A percentile compares a stretch with the other conserved stretches of the same genome.
These are phyloP conservation scores for Cystobasidium tubakii DNA, from an alignment of 768 basidiomycete species.

Conservation along the genomic window DNA sequence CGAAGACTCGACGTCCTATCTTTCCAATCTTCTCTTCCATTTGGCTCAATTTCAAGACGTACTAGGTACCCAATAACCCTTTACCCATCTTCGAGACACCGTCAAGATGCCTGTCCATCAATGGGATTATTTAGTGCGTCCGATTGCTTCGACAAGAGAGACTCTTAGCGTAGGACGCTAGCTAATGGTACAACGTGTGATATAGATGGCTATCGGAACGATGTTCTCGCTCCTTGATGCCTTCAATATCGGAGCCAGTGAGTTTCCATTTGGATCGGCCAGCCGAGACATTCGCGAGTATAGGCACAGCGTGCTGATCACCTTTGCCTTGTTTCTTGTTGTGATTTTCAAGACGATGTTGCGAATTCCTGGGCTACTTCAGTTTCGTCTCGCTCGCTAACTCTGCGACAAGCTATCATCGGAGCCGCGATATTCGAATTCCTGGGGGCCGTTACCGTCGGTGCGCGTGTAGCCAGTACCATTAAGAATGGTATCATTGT, in stretches of 20 bases:
- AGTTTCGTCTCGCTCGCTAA: slow-evolving; percentile 51
- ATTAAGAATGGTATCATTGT: slow-evolving; percentile 54
- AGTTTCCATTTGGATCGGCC: slow-evolving; percentile 29
- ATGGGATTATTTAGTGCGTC: background rate
- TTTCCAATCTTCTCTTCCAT: no score
- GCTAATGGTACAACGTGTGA: background rate
- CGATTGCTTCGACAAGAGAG: no score
- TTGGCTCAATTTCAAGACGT: no score
- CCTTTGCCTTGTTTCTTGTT: no score
- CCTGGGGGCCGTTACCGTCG: slow-evolving; percentile 51
- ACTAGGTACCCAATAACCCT: no score
- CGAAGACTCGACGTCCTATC: no score
- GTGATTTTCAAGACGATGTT: no score
- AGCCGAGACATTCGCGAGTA: no score
- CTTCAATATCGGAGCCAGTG: slow-evolving; percentile 50
- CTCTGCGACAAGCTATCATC: slow-evolving; percentile 50
- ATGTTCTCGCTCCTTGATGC: slow-evolving; percentile 38
- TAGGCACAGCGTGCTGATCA: no score
- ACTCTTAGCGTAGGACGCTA: no score
- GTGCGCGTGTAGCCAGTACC: slow-evolving; percentile 49
- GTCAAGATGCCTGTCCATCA: background rate
- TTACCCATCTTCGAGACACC: background rate
- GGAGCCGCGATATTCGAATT: slow-evolving; percentile 51
- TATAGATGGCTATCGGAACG: slow-evolving; percentile 30
- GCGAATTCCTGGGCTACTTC: slow-evolving; percentile 51